phyloP scores from a whole-genome alignment of 2,329 filamentous ascomycete species.

The Diaporthe citri region DNA sequence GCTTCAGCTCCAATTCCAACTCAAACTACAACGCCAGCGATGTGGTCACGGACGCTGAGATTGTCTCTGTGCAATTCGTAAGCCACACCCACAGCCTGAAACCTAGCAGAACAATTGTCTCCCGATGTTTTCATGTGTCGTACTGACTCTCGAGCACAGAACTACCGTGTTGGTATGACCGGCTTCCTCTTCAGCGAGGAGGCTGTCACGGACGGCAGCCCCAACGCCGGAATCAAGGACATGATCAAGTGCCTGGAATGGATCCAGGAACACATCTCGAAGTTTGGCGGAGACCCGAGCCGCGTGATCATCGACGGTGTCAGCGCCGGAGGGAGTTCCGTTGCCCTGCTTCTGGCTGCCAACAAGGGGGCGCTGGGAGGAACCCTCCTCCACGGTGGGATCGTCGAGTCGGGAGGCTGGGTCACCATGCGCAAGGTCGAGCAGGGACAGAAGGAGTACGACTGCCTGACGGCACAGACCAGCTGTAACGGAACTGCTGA shows the following conservation, averaged over 20 bases:
- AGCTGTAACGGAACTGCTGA: slow-evolving; percentile 10
- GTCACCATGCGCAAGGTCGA: slow-evolving; percentile 18
- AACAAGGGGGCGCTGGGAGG: slow-evolving; percentile 7
- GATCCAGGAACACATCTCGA: slow-evolving; percentile 71
- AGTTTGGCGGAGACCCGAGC: slow-evolving; percentile 59
- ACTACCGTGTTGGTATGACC: slow-evolving; percentile 72
- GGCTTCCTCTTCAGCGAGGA: slow-evolving; percentile 67
- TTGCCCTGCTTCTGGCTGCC: slow-evolving; percentile 20
- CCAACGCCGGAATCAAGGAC: slow-evolving; percentile 72
- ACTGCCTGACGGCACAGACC: slow-evolving; percentile 12
- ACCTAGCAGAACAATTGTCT: too few relatives aligned
- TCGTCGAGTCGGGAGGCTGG: slow-evolving; percentile 25
- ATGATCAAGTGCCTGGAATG: slow-evolving; percentile 73
- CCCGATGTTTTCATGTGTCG: neutral
- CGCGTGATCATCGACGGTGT: slow-evolving; percentile 77
- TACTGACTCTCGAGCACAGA: neutral
- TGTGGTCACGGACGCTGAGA: slow-evolving; percentile 6
- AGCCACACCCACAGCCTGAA: neutral
- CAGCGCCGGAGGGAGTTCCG: slow-evolving; percentile 58
- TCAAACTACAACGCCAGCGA: slow-evolving; percentile 36
- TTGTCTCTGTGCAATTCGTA: slow-evolving; percentile 19
- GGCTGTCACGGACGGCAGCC: slow-evolving; percentile 49
- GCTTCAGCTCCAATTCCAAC: slow-evolving; percentile 17
- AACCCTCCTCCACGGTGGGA: slow-evolving; percentile 8
- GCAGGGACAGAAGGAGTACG: slow-evolving; percentile 2